Evolutionary conservation across 768 basidiomycete species (phyloP).

Genomic region (Trametes gibbosa): DNA sequence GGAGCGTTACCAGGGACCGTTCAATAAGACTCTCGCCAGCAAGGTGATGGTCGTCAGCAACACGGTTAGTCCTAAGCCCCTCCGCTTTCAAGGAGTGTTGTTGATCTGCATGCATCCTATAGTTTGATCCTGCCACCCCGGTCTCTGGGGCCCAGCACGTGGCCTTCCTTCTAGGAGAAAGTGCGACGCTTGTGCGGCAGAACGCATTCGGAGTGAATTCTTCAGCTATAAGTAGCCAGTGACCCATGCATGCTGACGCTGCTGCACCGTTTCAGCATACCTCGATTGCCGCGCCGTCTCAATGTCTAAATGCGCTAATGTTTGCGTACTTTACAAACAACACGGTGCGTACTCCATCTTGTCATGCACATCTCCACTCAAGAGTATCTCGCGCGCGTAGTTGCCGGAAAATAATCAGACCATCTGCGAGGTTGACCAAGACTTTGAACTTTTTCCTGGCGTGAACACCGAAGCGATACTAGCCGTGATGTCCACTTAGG

Average conservation of each 20-base stretch:
- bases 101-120: no score
- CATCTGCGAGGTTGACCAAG: constrained; percentile 2
- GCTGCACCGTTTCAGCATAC: not conserved
- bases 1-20: constrained; percentile 10
- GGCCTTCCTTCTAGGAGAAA: not conserved
- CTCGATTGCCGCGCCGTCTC: not conserved
- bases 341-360: not conserved
- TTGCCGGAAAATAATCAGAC: not conserved
- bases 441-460: constrained; percentile 1
- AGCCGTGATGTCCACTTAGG: constrained; percentile 11
- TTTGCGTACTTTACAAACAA: constrained; percentile 3
- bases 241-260: not conserved
- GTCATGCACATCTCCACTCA: no score
- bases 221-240: no score
- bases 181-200: not conserved
- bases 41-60: constrained; percentile 7
- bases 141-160: not conserved
- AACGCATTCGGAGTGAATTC: constrained; percentile 4
- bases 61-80: not conserved
- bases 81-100: no score
- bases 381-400: not conserved
- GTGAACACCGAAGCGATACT: constrained; percentile 9
- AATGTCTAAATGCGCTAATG: not conserved
- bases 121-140: constrained; percentile 13
- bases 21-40: constrained; percentile 8